Conservation (phyloP, 2,329 filamentous ascomycete species). For the Beauveria asiatica region DNA sequence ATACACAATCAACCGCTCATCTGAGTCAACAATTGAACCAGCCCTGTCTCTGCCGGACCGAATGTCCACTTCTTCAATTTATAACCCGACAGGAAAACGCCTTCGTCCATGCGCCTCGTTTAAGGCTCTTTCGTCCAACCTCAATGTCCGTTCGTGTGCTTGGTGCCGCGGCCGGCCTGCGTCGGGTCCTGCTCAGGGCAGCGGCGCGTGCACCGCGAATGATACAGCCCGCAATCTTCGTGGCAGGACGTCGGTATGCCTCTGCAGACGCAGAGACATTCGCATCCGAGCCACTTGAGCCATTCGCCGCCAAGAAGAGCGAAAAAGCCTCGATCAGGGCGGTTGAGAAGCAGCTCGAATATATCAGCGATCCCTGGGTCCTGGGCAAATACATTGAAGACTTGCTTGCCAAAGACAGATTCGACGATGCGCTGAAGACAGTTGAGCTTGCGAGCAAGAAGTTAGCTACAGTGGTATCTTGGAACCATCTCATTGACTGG, state of each 20-base stretch:
- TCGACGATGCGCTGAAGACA: conserved; percentile 59
- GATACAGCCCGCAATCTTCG: background rate
- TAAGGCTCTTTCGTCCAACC: background rate
- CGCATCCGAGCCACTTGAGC: conserved; percentile 10
- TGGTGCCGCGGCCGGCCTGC: background rate
- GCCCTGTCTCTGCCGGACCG: background rate
- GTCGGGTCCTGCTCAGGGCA: background rate
- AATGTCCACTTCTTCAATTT: background rate
- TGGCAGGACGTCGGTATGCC: conserved; percentile 14
- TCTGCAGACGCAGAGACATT: conserved; percentile 5
- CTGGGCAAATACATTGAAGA: conserved; percentile 59
- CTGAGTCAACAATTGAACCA: too few relatives aligned
- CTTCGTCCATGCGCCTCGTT: background rate
- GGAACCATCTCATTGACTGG: conserved; percentile 79
- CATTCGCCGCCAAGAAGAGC: conserved; percentile 16
- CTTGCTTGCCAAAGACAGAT: conserved; percentile 49
- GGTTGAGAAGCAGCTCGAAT: conserved; percentile 49
- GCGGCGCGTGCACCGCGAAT: background rate
- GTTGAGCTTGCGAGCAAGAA: conserved; percentile 60
- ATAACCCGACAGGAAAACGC: background rate
- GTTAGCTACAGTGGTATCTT: conserved; percentile 62
- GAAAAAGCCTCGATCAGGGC: conserved; percentile 26
- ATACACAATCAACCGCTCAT: background rate
- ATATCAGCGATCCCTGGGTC: conserved; percentile 61
- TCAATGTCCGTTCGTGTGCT: conserved; percentile 6